Base-by-base conservation (phyloP, 2,329 filamentous ascomycete genomes). In the Aspergillus sp. region DNA sequence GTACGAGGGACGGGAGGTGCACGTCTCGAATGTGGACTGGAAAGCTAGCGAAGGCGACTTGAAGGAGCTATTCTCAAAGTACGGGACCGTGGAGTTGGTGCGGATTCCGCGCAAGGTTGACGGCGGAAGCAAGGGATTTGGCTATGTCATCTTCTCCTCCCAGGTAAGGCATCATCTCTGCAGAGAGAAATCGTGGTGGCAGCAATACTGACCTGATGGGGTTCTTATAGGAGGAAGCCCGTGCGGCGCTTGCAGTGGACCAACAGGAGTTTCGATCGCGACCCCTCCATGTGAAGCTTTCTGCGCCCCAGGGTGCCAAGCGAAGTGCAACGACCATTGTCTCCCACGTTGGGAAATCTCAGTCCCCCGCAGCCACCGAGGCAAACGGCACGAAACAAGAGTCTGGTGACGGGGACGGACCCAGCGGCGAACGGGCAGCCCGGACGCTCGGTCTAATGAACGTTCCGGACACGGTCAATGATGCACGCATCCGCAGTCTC, bases 401-500 rank as follows among this genome's bases (percentile, higher is more conserved):
- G 6, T 56, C 66, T 18, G 75, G 74, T 10, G 80, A 82, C 36
- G 70, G 77, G 52, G 68, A 73, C 31, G 81, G 78, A 69, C 56
- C 72, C 0, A 74, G 78, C 59, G 65, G 70, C 24, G 80, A 82
- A 0, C 75, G 78, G 7, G 82, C 81, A 31, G 85, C 87, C 53
- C 87, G 92, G 55, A 95, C 91, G 0, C 83, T 98, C 53, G 89
- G 89, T 10, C 80, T 99, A 29, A 85, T 97, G 77, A 90, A 93
- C 63, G 81, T 99, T 1, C 92, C 95, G 0, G 95, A 98, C 70
- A 98, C 93, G 0, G 86, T 98, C 69, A 97, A 96, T 65, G 91
- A 96, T 69, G 87, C 90, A 1, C 91, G 93, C 31, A 86, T 99
- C 56, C 86, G 86, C 49, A 83, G 87, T 0, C 79, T 96, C 2